Base-by-base conservation (phyloP, 1,284 basidiomycete genomes). In the Ceratorhiza oryzae-sativae region DNA sequence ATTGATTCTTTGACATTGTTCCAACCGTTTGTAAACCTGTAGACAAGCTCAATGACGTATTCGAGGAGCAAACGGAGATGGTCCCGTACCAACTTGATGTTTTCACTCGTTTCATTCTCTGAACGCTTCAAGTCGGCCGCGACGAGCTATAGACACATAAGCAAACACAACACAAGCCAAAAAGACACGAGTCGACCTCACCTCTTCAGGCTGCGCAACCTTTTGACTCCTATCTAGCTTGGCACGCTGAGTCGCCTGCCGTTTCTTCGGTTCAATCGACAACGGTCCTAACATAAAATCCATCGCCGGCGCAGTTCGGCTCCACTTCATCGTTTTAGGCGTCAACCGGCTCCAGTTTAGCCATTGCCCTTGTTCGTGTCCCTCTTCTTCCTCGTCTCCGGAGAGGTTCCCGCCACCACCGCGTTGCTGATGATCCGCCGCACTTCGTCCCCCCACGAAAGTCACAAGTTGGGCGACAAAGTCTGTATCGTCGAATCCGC, bases 241-340 rank as follows among this genome's bases (percentile, higher is more conserved):
- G 1, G 87, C 83, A 0, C 92, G 86, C 75, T 90, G 90, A 0
- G 77, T 80, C 0, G 81, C 77, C 5, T 80, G 81, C 3, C 91
- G 85, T 77, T 89, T 88, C 80, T 92, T 94, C 77, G 88, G 87
- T 78, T 93, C 91, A 41, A 92, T 84, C 0, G 88, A 88, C 9
- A 94, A 81, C 13, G 92, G 91, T 0, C 92, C 92, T 6, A 93
- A 82, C 93, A 95, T 94, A 79, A 93, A 94, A 61, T 90, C 88
- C 77, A 90, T 86, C 4, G 85, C 86, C 1, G 91, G 89, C 2
- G 89, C 89, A 49, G 92, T 84, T 75, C 87, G 84, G 76, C 90
- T 93, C 78, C 90, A 90, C 42, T 87, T 88, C 27, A 92, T 81
- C 0, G 90, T 90, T 74, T 88, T 88, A 49, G 88, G 85, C 10